These are phyloP conservation scores for Boletus vinaceobasis DNA, from an alignment of 768 basidiomycete genomes.

Conservation along the genomic window DNA sequence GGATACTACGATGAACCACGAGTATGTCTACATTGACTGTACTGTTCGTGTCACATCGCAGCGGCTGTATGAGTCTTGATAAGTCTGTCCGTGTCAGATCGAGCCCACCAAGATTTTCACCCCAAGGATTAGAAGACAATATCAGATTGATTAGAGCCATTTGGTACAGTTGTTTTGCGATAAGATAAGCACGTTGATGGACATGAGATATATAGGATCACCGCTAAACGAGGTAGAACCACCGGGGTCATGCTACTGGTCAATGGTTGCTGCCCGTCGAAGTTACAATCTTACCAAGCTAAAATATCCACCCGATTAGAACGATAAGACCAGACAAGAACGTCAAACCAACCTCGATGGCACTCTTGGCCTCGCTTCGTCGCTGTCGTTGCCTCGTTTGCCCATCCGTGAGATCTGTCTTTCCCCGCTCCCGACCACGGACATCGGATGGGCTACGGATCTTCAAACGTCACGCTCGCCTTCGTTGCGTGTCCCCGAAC, in stretches of 20 bases:
- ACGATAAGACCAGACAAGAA: background rate
- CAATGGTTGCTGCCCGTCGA: constrained; percentile 33
- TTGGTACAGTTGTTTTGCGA: constrained; percentile 87
- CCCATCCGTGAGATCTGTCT: constrained; percentile 38
- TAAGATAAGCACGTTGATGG: constrained; percentile 85
- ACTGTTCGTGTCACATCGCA: background rate
- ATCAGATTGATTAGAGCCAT: constrained; percentile 42
- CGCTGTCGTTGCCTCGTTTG: constrained; percentile 66
- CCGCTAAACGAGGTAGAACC: constrained; percentile 39
- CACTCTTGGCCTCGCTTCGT: constrained; percentile 76
- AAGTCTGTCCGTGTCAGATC: background rate
- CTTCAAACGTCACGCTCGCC: constrained; percentile 69
- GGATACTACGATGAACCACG: background rate
- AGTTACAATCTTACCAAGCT: constrained; percentile 80
- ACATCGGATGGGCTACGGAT: constrained; percentile 38
- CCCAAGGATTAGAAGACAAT: background rate
- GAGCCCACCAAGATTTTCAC: background rate
- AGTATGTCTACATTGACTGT: background rate
- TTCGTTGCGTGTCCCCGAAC: constrained; percentile 44
- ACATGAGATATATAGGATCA: constrained; percentile 63
- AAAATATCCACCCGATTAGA: constrained; percentile 7
- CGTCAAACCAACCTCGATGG: constrained; percentile 63
- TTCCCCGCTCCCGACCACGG: constrained; percentile 31
- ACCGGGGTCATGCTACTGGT: constrained; percentile 26
- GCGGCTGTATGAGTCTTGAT: too few relatives aligned